Evolutionary conservation across 225 moss, liverwort and hornwort species (phyloP).

Genomic region (Marchantia polymorpha): DNA sequence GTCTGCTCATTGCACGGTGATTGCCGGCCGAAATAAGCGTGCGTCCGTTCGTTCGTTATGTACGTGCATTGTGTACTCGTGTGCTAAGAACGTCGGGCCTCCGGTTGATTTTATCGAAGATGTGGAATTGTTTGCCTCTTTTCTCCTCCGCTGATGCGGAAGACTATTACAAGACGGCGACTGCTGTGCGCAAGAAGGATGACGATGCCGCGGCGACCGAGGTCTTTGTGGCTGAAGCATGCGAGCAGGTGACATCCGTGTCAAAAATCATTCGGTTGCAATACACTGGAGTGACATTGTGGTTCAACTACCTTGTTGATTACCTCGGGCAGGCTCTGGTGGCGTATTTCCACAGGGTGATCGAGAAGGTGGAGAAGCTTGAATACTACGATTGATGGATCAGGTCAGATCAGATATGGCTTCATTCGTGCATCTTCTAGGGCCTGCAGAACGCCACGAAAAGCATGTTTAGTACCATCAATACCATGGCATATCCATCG

Average conservation of each 20-base stretch:
- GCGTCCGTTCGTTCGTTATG: no score
- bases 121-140: constrained; percentile 9
- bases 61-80: no score
- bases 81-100: no score
- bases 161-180: neutral
- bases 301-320: constrained; percentile 5
- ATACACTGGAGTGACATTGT: constrained; percentile 1
- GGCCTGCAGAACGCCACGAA: neutral
- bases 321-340: neutral
- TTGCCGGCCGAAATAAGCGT: no score
- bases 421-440: neutral
- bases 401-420: neutral
- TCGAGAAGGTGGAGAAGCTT: constrained; percentile 12
- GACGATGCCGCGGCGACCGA: neutral
- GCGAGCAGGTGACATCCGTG: neutral
- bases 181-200: neutral
- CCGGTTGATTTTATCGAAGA: neutral
- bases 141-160: neutral
- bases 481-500: neutral
- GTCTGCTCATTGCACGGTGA: no score
- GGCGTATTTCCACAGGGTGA: constrained; percentile 3
- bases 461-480: neutral
- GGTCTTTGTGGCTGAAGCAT: constrained; percentile 3
- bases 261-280: constrained; percentile 3
- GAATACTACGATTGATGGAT: constrained; percentile 3